Conservation (phyloP, 495 filamentous ascomycete species). For the Hypoxylon intermedium region DNA sequence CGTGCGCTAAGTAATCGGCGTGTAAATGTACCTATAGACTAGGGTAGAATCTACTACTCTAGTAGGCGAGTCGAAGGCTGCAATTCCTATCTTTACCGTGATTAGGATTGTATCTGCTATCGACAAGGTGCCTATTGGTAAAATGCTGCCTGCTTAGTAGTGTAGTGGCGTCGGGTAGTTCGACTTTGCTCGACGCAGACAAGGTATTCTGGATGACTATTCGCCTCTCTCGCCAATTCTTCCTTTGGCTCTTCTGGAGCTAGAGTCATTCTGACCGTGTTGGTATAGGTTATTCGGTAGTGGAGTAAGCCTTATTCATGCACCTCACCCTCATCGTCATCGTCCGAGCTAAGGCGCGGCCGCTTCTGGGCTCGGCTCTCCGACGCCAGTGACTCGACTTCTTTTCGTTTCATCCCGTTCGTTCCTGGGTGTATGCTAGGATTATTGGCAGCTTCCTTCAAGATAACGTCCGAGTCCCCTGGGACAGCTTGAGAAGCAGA, state of each 20-base stretch:
- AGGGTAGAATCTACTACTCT: too few relatives aligned
- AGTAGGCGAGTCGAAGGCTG: too few relatives aligned
- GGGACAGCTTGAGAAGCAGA: slow-evolving; percentile 43
- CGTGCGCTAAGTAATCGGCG: too few relatives aligned
- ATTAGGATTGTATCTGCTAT: too few relatives aligned
- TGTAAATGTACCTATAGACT: neutral
- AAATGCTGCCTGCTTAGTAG: too few relatives aligned
- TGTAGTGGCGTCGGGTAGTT: too few relatives aligned
- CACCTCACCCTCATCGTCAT: slow-evolving; percentile 45
- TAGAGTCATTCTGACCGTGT: too few relatives aligned
- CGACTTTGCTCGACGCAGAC: neutral
- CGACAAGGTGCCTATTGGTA: too few relatives aligned
- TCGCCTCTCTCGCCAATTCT: too few relatives aligned
- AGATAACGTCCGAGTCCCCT: slow-evolving; percentile 53
- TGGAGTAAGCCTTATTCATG: slow-evolving; percentile 31
- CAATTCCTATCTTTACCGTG: too few relatives aligned
- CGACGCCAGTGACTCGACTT: slow-evolving; percentile 36
- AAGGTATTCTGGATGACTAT: neutral
- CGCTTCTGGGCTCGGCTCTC: slow-evolving; percentile 40
- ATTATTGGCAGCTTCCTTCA: slow-evolving; percentile 58
- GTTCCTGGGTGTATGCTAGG: slow-evolving; percentile 46
- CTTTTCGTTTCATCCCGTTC: slow-evolving; percentile 48
- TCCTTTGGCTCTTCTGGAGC: too few relatives aligned
- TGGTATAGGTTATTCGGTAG: neutral
- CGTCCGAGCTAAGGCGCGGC: slow-evolving; percentile 37